Percentiles rank a stretch among this genome's conserved stretches.
These are phyloP conservation scores for Epichloe bromicola DNA, from an alignment of 2,329 filamentous ascomycete genomes.

Conservation along the genomic window DNA sequence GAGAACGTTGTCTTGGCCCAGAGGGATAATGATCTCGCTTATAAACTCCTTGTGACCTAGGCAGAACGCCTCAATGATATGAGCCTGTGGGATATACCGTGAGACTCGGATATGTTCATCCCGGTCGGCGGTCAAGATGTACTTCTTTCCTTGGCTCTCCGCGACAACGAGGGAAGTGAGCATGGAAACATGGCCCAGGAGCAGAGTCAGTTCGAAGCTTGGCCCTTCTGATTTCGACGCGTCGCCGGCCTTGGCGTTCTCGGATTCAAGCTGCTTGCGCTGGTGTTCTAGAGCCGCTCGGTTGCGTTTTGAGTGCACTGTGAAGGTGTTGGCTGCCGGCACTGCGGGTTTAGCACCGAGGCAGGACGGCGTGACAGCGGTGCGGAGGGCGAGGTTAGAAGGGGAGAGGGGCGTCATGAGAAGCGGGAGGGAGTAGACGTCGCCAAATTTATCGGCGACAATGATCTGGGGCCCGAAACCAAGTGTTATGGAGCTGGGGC, in stretches of 20 bases:
- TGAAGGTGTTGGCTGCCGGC: conserved; percentile 43
- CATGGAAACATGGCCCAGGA: conserved; percentile 92
- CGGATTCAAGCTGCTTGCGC: conserved; percentile 30
- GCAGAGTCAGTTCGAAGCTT: conserved; percentile 59
- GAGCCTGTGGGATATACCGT: conserved; percentile 64
- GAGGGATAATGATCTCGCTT: conserved; percentile 57
- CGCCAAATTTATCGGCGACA: conserved; percentile 88
- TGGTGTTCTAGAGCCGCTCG: conserved; percentile 47
- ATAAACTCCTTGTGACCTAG: conserved; percentile 81
- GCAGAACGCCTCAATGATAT: conserved; percentile 83
- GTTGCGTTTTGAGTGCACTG: conserved; percentile 53
- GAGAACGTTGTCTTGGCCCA: conserved; percentile 43
- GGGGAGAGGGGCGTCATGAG: conserved; percentile 12
- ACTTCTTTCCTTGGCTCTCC: conserved; percentile 27
- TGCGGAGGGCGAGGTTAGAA: conserved; percentile 6
- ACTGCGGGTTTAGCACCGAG: conserved; percentile 21
- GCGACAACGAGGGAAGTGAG: conserved; percentile 60
- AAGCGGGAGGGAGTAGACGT: conserved; percentile 82
- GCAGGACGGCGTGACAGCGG: conserved; percentile 5
- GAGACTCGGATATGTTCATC: conserved; percentile 78
- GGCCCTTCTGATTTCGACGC: conserved; percentile 21
- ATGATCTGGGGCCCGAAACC: conserved; percentile 62
- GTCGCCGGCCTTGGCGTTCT: conserved; percentile 12
- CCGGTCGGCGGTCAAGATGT: conserved; percentile 43
- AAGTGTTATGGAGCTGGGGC: conserved; percentile 64